These are phyloP conservation scores for Aspergillus latus DNA, from an alignment of 2,329 filamentous ascomycete species.

Conservation along the genomic window DNA sequence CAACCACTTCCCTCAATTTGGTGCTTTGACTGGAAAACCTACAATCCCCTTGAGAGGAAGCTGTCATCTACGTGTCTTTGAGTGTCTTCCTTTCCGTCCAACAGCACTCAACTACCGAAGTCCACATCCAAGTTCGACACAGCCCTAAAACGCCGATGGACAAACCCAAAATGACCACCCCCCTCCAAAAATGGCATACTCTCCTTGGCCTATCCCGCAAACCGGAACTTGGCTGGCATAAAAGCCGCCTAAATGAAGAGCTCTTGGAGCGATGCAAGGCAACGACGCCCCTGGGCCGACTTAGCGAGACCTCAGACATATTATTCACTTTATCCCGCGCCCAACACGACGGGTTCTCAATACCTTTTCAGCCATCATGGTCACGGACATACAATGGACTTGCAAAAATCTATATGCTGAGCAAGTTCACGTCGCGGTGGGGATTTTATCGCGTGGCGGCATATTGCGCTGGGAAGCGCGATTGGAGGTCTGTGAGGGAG, in stretches of 20 bases:
- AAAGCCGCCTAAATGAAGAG: neutral
- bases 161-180: neutral
- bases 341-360: neutral
- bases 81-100: too few relatives aligned
- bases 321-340: neutral
- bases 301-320: neutral
- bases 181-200: neutral
- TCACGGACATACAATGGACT: neutral
- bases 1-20: too few relatives aligned
- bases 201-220: neutral
- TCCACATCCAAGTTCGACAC: too few relatives aligned
- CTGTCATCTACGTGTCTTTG: too few relatives aligned
- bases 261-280: neutral
- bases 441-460: neutral
- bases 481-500: neutral
- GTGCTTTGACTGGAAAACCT: too few relatives aligned
- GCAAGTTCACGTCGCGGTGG: neutral
- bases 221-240: neutral
- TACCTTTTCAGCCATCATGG: neutral
- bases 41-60: too few relatives aligned
- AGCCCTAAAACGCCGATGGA: too few relatives aligned
- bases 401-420: neutral
- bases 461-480: neutral
- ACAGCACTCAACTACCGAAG: too few relatives aligned
- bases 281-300: neutral